Base-by-base conservation (phyloP, 73 alveolate genomes). In the Tetrahymena thermophila region DNA sequence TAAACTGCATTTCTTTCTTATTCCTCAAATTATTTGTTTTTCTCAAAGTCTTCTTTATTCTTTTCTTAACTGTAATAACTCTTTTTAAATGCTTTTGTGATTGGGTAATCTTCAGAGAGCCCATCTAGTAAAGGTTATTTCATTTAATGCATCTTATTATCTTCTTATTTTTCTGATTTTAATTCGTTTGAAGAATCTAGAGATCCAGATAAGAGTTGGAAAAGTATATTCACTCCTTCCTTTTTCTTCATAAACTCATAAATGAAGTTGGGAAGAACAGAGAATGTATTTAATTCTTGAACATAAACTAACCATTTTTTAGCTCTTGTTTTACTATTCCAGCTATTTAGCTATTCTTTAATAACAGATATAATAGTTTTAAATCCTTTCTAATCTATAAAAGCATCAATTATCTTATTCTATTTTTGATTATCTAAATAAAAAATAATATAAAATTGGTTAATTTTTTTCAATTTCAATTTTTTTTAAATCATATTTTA, bases 371-470 rank as follows among this genome's bases (percentile, higher is more conserved):
- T 94, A 35, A 98, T 96, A 11, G 93, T 96, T 50, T 85, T 96
- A 7, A 98, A 98, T 11, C 99, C 99, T 84, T 96, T 97, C 34
- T 93, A 34, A 35, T 93, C 94, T 95, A 97, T 98, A 95, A 98
- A 98, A 71, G 89, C 4, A n/a, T 71, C 89, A 19, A 71, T 11
- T 19, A 71, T 19, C 28, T 15, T 71, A 71, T 31, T 8, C n/a
- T 2, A n/a, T 28, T 71, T 71, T 25, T 71, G 37, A 71, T 23
- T 14, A 4, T 19, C 37, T 71, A 19, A 11, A 11, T 50, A 11
- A 19, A 50, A 43, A 43, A 43, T 14, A 16, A 14, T 43, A 43
- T 43, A 4, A 43, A 1, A 14, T 43, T 43, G 1, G 9, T 14
- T 3, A 1, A 3, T 5, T 43, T 5, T 14, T 19, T 19, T 14